phyloP scores from a whole-genome alignment of 2,329 filamentous ascomycete genomes.

The Fusarium xyrophilum region DNA sequence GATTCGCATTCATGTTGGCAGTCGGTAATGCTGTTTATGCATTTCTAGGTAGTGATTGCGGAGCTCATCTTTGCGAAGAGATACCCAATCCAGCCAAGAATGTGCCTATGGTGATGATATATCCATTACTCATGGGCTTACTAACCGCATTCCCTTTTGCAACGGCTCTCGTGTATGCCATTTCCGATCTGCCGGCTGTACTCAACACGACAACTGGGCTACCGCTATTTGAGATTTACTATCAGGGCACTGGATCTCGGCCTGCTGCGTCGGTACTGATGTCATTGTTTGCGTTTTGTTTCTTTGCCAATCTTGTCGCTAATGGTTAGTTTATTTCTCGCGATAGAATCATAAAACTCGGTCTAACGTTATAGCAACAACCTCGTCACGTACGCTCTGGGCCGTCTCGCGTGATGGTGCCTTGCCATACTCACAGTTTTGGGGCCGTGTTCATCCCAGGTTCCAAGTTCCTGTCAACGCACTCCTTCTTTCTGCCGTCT shows the following conservation, averaged over 20 bases:
- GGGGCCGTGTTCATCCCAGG: conserved; percentile 27
- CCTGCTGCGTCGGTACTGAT: conserved; percentile 25
- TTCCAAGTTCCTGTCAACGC: conserved; percentile 43
- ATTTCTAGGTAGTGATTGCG: conserved; percentile 35
- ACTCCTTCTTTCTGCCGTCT: conserved; percentile 23
- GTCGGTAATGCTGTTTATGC: conserved; percentile 27
- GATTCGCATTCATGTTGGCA: conserved; percentile 23
- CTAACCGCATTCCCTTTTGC: conserved; percentile 35
- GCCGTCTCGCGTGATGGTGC: conserved; percentile 38
- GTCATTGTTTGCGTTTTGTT: conserved; percentile 33
- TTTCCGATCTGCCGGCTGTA: conserved; percentile 21
- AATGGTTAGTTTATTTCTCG: neutral
- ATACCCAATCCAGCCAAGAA: conserved; percentile 36
- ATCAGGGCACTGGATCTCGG: conserved; percentile 25
- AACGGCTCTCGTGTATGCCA: conserved; percentile 22
- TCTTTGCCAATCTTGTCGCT: conserved; percentile 31
- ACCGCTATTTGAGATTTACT: conserved; percentile 35
- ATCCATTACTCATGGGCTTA: conserved; percentile 30
- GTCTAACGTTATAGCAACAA: conserved; percentile 11
- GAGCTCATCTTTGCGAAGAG: conserved; percentile 37
- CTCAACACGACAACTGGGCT: conserved; percentile 22
- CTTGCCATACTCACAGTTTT: conserved; percentile 38
- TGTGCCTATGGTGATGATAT: conserved; percentile 35
- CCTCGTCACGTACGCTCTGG: conserved; percentile 34
- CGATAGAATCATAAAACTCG: fast-evolving